phyloP scores from a whole-genome alignment of 2,329 filamentous ascomycete genomes.

The Paraphoma chrysanthemicola region DNA sequence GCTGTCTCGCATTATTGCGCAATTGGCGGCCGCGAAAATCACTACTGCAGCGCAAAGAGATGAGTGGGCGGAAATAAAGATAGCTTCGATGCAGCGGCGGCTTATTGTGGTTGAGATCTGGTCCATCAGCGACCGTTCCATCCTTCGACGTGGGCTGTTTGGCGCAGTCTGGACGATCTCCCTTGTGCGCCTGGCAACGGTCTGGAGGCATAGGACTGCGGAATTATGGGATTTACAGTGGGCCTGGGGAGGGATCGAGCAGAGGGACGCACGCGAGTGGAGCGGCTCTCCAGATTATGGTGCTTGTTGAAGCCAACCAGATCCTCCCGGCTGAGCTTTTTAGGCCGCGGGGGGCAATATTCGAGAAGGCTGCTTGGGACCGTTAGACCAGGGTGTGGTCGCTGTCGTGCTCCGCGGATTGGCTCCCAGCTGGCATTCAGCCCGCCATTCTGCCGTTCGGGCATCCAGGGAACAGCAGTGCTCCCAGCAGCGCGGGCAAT shows the following conservation, averaged over 20 bases:
- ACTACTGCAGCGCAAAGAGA: background rate
- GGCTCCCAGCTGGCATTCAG: constrained; percentile 8
- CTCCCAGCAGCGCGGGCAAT: background rate
- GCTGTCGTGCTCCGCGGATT: background rate
- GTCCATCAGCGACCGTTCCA: background rate
- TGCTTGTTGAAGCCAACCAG: background rate
- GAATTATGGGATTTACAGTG: background rate
- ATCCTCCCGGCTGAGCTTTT: background rate
- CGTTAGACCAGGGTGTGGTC: constrained; percentile 1
- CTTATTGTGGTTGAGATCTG: background rate
- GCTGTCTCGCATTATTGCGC: constrained; percentile 9
- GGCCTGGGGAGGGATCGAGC: background rate
- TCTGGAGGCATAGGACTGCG: background rate
- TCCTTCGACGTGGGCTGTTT: background rate
- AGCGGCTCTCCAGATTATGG: constrained; percentile 1
- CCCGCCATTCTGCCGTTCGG: constrained; percentile 5
- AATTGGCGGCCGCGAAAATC: constrained; percentile 7
- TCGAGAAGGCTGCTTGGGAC: constrained; percentile 10
- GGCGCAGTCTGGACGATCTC: background rate
- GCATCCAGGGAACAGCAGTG: constrained; percentile 1
- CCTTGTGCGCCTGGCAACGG: background rate
- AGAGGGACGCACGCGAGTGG: constrained; percentile 1
- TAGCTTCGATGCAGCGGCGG: background rate
- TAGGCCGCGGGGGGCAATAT: background rate
- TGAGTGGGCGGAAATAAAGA: constrained; percentile 3